A percentile compares a stretch with the other conserved stretches of the same genome.
These are phyloP conservation scores for Raffaelea arxii DNA, from an alignment of 2,329 filamentous ascomycete genomes.

Conservation along the genomic window DNA sequence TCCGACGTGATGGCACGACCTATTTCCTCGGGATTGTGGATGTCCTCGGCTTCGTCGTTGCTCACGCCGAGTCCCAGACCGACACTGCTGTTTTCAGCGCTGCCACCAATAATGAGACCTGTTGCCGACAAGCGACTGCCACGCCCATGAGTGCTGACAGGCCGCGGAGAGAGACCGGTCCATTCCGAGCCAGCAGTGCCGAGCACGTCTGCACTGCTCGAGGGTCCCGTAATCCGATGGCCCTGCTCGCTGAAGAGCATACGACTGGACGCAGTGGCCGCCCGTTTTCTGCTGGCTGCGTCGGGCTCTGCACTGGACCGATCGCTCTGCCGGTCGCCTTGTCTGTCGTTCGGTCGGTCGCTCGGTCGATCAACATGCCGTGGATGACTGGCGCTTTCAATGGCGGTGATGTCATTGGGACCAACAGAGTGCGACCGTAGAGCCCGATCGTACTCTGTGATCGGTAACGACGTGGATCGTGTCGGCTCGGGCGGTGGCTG, in stretches of 20 bases:
- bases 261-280: conserved; percentile 29
- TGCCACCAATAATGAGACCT: not conserved
- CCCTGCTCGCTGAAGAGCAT: conserved; percentile 22
- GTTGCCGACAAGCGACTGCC: conserved; percentile 23
- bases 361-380: too few relatives aligned
- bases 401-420: conserved; percentile 42
- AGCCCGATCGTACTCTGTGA: conserved; percentile 51
- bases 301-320: too few relatives aligned
- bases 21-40: conserved; percentile 42
- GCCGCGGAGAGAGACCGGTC: conserved; percentile 48
- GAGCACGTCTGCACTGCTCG: conserved; percentile 15
- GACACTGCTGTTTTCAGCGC: not conserved
- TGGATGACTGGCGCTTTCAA: conserved; percentile 45
- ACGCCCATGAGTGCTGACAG: conserved; percentile 49
- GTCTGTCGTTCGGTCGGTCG: conserved; percentile 32
- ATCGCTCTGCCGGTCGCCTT: conserved; percentile 18
- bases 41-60: conserved; percentile 11
- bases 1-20: conserved; percentile 54
- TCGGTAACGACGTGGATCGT: conserved; percentile 48
- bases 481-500: conserved; percentile 30
- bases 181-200: conserved; percentile 27
- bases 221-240: conserved; percentile 22
- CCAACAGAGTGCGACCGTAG: conserved; percentile 53
- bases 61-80: conserved; percentile 9
- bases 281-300: conserved; percentile 18